Evolutionary conservation across 768 basidiomycete species (phyloP).

Genomic region (Tricholomella constricta): DNA sequence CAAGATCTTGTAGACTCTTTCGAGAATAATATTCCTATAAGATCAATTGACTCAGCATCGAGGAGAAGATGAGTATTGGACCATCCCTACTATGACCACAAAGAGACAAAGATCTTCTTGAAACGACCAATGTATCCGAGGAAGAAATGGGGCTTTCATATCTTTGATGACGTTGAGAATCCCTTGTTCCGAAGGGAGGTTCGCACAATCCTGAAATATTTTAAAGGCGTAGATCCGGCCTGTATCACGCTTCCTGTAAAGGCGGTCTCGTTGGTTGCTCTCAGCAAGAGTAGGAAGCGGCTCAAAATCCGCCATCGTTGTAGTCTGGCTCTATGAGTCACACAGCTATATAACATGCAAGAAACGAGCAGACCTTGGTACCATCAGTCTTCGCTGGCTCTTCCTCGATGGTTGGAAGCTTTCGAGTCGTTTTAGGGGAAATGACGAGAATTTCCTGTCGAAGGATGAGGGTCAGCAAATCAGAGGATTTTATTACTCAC

Average conservation of each 20-base stretch:
- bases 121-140: slow-evolving; percentile 41
- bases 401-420: slow-evolving; percentile 35
- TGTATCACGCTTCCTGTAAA: slow-evolving; percentile 32
- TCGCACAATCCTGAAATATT: slow-evolving; percentile 17
- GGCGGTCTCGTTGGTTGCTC: slow-evolving; percentile 9
- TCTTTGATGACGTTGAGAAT: slow-evolving; percentile 38
- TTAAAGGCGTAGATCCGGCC: slow-evolving; percentile 34
- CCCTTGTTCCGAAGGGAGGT: slow-evolving; percentile 33
- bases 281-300: slow-evolving; percentile 17
- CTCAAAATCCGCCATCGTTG: slow-evolving; percentile 36
- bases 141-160: slow-evolving; percentile 38
- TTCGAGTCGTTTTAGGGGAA: slow-evolving; percentile 36
- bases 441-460: slow-evolving; percentile 51
- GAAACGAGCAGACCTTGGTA: slow-evolving; percentile 17
- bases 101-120: slow-evolving; percentile 39
- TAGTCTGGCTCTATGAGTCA: slow-evolving; percentile 16
- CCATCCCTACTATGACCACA: slow-evolving; percentile 37
- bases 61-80: neutral
- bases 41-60: neutral
- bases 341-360: neutral
- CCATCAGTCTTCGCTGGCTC: slow-evolving; percentile 23
- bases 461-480: neutral
- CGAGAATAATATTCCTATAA: slow-evolving; percentile 35
- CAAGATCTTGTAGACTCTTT: slow-evolving; percentile 30
- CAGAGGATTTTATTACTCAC: slow-evolving; percentile 28